A percentile compares a stretch with the other conserved stretches of the same genome.
Conservation (phyloP, 352 stramenopile species). For the Pythium grandisporangium region DNA sequence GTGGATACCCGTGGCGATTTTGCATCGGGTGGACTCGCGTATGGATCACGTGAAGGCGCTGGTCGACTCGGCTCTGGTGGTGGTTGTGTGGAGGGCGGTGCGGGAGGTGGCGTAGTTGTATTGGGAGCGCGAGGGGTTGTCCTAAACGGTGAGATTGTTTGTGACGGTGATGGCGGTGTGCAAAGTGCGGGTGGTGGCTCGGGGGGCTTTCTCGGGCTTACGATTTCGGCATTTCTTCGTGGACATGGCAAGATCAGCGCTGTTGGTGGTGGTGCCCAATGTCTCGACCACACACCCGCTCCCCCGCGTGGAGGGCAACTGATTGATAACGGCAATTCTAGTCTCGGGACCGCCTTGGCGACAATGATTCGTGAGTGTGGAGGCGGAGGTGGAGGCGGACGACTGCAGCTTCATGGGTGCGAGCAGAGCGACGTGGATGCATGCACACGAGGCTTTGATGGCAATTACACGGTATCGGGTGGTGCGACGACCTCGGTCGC, state of each 20-base stretch:
- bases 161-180: slow-evolving; percentile 47
- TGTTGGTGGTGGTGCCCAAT: slow-evolving; percentile 57
- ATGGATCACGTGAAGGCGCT: slow-evolving; percentile 51
- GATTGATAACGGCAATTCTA: background rate
- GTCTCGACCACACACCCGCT: slow-evolving; percentile 8
- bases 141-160: slow-evolving; percentile 61
- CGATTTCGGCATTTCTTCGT: slow-evolving; percentile 42
- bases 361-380: slow-evolving; percentile 31
- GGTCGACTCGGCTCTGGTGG: slow-evolving; percentile 67
- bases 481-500: slow-evolving; percentile 22
- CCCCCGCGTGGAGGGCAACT: no score
- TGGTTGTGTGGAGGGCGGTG: slow-evolving; percentile 53
- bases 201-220: slow-evolving; percentile 58
- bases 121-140: slow-evolving; percentile 47
- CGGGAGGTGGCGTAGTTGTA: slow-evolving; percentile 60
- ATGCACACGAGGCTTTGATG: slow-evolving; percentile 62
- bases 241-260: slow-evolving; percentile 58
- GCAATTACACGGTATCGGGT: slow-evolving; percentile 71
- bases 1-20: slow-evolving; percentile 45
- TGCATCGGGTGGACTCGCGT: slow-evolving; percentile 48
- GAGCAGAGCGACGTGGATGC: slow-evolving; percentile 50
- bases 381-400: slow-evolving; percentile 60
- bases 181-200: slow-evolving; percentile 60
- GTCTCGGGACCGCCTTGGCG: background rate
- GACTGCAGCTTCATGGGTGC: slow-evolving; percentile 61